phyloP scores from a whole-genome alignment of 768 basidiomycete genomes.

The Cyclocybe aegerita region DNA sequence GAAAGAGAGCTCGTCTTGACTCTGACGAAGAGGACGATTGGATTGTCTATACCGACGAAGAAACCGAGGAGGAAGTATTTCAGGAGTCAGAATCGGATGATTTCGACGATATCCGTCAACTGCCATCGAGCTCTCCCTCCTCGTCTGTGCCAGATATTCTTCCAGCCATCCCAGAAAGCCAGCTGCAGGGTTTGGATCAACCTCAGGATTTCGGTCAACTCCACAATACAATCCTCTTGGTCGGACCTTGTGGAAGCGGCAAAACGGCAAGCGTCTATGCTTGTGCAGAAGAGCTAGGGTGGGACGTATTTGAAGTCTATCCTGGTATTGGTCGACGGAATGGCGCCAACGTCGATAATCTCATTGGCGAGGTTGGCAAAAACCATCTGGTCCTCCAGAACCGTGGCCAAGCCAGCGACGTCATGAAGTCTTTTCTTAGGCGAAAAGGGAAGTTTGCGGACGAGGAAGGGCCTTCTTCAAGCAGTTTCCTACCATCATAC shows the following conservation, averaged over 20 bases:
- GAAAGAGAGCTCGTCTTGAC: conserved; percentile 54
- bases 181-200: neutral
- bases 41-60: conserved; percentile 48
- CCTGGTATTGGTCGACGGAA: conserved; percentile 92
- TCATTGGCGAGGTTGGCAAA: conserved; percentile 91
- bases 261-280: conserved; percentile 95
- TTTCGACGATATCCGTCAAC: conserved; percentile 14
- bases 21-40: conserved; percentile 62
- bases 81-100: conserved; percentile 16
- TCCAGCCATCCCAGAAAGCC: neutral
- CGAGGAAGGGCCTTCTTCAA: conserved; percentile 4
- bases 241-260: conserved; percentile 81
- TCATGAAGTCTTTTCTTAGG: conserved; percentile 17
- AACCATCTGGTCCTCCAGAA: conserved; percentile 73
- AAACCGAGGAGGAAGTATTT: conserved; percentile 34
- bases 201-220: conserved; percentile 42
- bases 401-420: conserved; percentile 17
- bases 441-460: conserved; percentile 9
- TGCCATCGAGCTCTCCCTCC: conserved; percentile 16
- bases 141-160: conserved; percentile 10
- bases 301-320: conserved; percentile 96
- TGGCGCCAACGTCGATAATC: conserved; percentile 70
- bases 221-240: conserved; percentile 84
- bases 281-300: conserved; percentile 89
- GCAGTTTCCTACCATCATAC: conserved; percentile 13